Base-by-base conservation (phyloP, 805 yeast genomes). In the Saturnispora zaruensis region DNA sequence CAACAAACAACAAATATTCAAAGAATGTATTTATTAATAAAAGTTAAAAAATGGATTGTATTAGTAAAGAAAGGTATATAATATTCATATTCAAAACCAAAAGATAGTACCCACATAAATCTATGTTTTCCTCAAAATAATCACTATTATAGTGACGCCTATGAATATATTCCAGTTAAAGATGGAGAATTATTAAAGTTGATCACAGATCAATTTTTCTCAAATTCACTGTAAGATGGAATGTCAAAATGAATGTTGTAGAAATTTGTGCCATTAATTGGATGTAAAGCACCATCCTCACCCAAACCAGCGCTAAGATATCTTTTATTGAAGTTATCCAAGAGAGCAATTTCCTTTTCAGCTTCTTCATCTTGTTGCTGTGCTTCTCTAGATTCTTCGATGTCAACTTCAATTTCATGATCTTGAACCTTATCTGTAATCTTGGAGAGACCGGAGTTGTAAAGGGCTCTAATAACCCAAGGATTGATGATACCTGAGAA, bases 401-500 rank as follows among this genome's bases (percentile, higher is more conserved):
- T 41, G n/a, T 49, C 51, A 49, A 44, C 51, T 34, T 42, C 57
- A 20, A 51, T 46, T 33, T 41, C 54, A 24, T 55, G 53, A 25
- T 51, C 46, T 33, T 50, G 53, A 26, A 32, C 50, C 23, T 38
- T 48, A 13, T 46, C 51, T 11, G n/a, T 36, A 6, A 14, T 33
- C 34, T 46, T 52, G 4, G 44, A 95, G 68, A 88, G 88, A 1
- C 95, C 95, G 51, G 82, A 81, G 57, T 79, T 77, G 41, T 84
- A 63, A 56, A 90, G 75, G 5, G 84, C 84, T 61, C 91, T 77
- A 59, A 87, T 80, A 49, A 86, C 78, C 97, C 97, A 90, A 8
- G 91, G 90, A 50, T 85, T 81, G 42, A 85, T 68, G 30, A 90
- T 79, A 24, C 96, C 95, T 9, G 86, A 78, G 65, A 90, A 89